Evolutionary conservation across 345 rosid species (phyloP).

Genomic region (Nephelium lappaceum): DNA sequence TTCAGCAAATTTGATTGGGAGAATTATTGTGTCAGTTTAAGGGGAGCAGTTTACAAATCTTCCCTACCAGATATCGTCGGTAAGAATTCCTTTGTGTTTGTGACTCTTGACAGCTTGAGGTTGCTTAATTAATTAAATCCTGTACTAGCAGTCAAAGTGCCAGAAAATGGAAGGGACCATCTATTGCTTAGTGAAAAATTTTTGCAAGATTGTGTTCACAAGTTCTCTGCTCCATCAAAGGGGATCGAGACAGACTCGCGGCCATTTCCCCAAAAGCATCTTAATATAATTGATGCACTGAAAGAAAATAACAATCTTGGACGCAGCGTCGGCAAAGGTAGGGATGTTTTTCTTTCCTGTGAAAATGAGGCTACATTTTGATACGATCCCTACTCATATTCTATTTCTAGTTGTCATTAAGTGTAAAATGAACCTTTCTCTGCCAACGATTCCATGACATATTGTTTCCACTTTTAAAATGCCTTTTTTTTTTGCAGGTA

Average conservation of each 20-base stretch:
- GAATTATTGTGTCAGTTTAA: conserved; percentile 37
- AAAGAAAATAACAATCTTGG: conserved; percentile 47
- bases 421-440: neutral
- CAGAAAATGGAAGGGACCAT: conserved; percentile 18
- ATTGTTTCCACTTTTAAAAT: neutral
- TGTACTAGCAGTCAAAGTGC: conserved; percentile 27
- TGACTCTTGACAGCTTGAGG: neutral
- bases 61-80: conserved; percentile 36
- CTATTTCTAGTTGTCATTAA: neutral
- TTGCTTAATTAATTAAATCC: neutral
- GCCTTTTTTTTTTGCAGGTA: conserved; percentile 20
- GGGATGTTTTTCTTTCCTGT: conserved; percentile 14
- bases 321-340: conserved; percentile 44
- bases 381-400: neutral
- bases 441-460: neutral
- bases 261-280: conserved; percentile 40
- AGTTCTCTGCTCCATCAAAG: conserved; percentile 35
- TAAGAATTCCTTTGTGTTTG: conserved; percentile 23
- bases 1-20: conserved; percentile 50
- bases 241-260: conserved; percentile 24
- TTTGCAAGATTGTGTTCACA: conserved; percentile 30
- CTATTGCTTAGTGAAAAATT: conserved; percentile 38
- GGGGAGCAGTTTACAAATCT: conserved; percentile 36
- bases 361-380: neutral
- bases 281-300: conserved; percentile 43